These are phyloP conservation scores for Aspergillus olivimuriae DNA, from an alignment of 495 filamentous ascomycete species.

Conservation along the genomic window DNA sequence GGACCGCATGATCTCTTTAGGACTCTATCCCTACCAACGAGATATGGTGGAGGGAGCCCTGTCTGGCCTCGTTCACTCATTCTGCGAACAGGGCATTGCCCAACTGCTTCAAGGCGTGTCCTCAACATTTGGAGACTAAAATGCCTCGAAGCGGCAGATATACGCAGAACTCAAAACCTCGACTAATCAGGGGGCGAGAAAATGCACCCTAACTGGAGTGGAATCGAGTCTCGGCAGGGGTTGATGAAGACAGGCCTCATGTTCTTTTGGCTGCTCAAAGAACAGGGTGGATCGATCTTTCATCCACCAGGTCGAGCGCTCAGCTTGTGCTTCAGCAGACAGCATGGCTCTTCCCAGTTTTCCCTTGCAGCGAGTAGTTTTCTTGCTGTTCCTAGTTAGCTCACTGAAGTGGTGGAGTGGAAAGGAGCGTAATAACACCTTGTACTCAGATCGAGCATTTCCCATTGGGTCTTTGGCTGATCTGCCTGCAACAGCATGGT, in stretches of 20 bases:
- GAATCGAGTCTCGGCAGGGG: too few species aligned
- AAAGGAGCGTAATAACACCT: constrained; percentile 48
- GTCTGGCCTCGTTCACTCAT: not conserved
- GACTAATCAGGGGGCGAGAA: too few species aligned
- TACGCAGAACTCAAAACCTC: too few species aligned
- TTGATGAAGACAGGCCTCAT: too few species aligned
- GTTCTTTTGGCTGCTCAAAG: too few species aligned
- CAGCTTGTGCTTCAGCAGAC: too few species aligned
- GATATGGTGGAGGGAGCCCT: not conserved
- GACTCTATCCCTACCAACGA: not conserved
- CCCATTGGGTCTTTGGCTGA: constrained; percentile 45
- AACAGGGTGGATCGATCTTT: too few species aligned
- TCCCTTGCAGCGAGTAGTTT: constrained; percentile 71
- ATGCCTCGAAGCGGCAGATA: too few species aligned
- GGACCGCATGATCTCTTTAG: not conserved
- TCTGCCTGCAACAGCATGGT: constrained; percentile 55
- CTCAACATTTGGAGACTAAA: not conserved
- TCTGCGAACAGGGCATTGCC: not conserved
- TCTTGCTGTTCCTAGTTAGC: too few species aligned
- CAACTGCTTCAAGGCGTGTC: not conserved
- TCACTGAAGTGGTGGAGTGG: constrained; percentile 55
- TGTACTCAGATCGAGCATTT: constrained; percentile 29
- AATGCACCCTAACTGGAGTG: too few species aligned
- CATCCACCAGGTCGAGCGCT: too few species aligned
- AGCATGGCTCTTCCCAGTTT: constrained; percentile 73